Evolutionary conservation across 179 eudicot species (phyloP).

Genomic region (Amaranthus tricolor): DNA sequence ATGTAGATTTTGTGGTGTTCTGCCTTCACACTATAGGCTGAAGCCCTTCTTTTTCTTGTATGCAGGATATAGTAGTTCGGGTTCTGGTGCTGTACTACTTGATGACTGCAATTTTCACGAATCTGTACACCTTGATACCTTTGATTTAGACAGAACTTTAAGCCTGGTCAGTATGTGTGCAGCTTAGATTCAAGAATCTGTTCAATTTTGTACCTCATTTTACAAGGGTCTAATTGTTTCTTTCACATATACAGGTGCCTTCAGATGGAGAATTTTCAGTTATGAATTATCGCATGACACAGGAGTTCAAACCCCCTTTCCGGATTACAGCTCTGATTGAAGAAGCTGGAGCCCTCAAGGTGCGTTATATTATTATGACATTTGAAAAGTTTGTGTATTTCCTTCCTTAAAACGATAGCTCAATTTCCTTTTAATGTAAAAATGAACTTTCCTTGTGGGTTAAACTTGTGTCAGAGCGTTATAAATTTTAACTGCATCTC

Average conservation of each 20-base stretch:
- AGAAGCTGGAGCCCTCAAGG: constrained; percentile 89
- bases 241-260: constrained; percentile 53
- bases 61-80: constrained; percentile 71
- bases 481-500: neutral
- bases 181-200: neutral
- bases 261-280: constrained; percentile 96
- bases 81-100: constrained; percentile 78
- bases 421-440: neutral
- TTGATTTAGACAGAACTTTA: constrained; percentile 82
- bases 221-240: neutral
- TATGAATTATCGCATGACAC: constrained; percentile 98
- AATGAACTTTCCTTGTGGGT: neutral
- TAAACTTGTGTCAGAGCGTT: neutral
- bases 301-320: constrained; percentile 94
- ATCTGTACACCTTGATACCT: constrained; percentile 90
- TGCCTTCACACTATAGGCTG: constrained; percentile 3
- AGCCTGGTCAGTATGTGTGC: constrained; percentile 57
- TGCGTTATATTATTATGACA: constrained; percentile 21
- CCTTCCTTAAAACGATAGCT: neutral
- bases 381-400: neutral
- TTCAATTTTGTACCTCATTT: constrained; percentile 3
- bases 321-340: constrained; percentile 76
- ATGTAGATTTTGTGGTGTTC: constrained; percentile 1
- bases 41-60: constrained; percentile 3
- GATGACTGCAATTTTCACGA: constrained; percentile 98